Evolutionary conservation across 331 rosid genomes (phyloP).

Genomic region (Ulmus americana): DNA sequence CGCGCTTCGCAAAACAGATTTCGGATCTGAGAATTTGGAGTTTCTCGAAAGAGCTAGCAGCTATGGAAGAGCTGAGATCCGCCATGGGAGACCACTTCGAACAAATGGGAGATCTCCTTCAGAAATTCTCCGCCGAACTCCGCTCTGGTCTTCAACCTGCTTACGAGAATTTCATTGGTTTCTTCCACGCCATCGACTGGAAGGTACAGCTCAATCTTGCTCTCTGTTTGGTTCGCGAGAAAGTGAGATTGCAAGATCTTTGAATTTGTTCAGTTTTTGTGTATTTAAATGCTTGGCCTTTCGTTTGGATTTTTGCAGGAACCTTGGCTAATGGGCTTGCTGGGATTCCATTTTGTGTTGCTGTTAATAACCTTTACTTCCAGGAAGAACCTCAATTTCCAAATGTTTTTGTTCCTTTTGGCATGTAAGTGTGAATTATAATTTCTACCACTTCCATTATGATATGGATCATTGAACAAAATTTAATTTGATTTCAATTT

Average conservation of each 20-base stretch:
- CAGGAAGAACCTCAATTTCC: conserved; percentile 71
- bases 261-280: neutral
- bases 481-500: neutral
- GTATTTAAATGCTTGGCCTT: neutral
- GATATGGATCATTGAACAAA: neutral
- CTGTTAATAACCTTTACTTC: conserved; percentile 45
- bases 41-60: neutral
- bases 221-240: neutral
- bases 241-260: neutral
- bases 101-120: conserved; percentile 67
- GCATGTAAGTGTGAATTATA: conserved; percentile 44
- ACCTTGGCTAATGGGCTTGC: conserved; percentile 66
- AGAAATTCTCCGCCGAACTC: conserved; percentile 63
- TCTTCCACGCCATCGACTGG: conserved; percentile 91
- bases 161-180: conserved; percentile 66
- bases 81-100: conserved; percentile 71
- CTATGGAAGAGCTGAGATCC: conserved; percentile 60
- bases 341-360: conserved; percentile 46
- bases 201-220: conserved; percentile 34
- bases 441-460: neutral
- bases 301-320: conserved; percentile 46
- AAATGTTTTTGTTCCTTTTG: conserved; percentile 67
- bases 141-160: conserved; percentile 69
- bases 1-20: too few species aligned
- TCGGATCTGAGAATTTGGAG: too few species aligned